Conservation (phyloP, 2,329 filamentous ascomycete species). For the Colletotrichum orbiculare region DNA sequence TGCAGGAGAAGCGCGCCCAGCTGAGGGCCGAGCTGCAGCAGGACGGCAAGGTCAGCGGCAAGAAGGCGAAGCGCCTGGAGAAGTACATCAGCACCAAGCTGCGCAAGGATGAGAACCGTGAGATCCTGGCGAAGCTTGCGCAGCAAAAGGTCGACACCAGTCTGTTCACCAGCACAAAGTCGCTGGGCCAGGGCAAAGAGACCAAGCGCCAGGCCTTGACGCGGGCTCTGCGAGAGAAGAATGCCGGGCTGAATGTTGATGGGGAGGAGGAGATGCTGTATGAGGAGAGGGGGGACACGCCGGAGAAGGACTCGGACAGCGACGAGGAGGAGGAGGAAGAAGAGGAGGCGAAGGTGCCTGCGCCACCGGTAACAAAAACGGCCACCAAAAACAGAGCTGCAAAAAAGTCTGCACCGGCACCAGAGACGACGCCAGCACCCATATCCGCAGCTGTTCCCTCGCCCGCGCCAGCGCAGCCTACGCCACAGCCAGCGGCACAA, state of each 20-base stretch:
- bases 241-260: constrained; percentile 69
- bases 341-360: constrained; percentile 33
- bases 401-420: neutral
- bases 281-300: constrained; percentile 47
- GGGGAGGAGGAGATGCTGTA: constrained; percentile 67
- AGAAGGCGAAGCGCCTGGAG: constrained; percentile 74
- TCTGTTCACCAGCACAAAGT: constrained; percentile 80
- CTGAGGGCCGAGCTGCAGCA: constrained; percentile 65
- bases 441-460: neutral
- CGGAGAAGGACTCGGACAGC: constrained; percentile 42
- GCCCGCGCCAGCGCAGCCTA: neutral
- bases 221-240: constrained; percentile 71
- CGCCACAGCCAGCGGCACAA: neutral
- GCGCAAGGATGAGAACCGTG: constrained; percentile 90
- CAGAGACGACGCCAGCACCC: neutral
- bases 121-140: constrained; percentile 85
- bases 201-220: constrained; percentile 76
- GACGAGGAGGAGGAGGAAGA: constrained; percentile 47
- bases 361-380: constrained; percentile 9
- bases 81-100: constrained; percentile 89
- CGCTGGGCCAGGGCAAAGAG: constrained; percentile 77
- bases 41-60: constrained; percentile 67
- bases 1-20: constrained; percentile 65
- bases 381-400: neutral
- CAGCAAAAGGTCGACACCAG: constrained; percentile 84